Conservation (phyloP, 345 rosid species). For the Euphorbia lathyris region DNA sequence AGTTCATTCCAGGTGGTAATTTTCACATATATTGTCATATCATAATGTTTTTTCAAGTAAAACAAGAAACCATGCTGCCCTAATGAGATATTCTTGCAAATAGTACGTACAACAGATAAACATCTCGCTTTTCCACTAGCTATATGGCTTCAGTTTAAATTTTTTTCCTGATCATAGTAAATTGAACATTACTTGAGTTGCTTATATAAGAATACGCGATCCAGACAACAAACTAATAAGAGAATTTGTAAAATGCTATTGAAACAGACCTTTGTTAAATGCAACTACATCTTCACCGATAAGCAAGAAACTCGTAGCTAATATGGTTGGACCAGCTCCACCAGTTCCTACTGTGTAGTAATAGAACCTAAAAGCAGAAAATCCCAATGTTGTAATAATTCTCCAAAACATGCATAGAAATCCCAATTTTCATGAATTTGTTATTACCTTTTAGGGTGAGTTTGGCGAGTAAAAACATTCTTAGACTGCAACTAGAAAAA, state of each 20-base stretch:
- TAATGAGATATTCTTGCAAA: neutral
- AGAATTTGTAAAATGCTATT: neutral
- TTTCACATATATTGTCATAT: neutral
- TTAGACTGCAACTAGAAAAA: neutral
- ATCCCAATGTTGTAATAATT: constrained; percentile 4
- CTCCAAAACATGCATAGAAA: neutral
- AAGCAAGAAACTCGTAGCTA: constrained; percentile 89
- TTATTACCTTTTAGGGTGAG: too few species aligned
- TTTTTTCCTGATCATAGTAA: constrained; percentile 61
- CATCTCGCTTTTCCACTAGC: constrained; percentile 82
- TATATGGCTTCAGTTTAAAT: constrained; percentile 73
- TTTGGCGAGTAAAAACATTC: neutral
- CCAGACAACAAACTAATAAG: constrained; percentile 3
- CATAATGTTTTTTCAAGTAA: neutral
- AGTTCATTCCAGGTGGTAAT: neutral
- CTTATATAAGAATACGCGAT: neutral
- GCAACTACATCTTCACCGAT: constrained; percentile 92
- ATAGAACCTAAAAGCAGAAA: constrained; percentile 56
- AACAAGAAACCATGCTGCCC: neutral
- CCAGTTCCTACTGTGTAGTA: constrained; percentile 98
- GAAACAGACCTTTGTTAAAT: constrained; percentile 62
- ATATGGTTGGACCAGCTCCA: constrained; percentile 94
- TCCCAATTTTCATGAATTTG: too few species aligned
- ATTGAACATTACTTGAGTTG: constrained; percentile 11
- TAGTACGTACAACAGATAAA: constrained; percentile 75